Base-by-base conservation (phyloP, 1,284 basidiomycete genomes). In the Trametes sp. region DNA sequence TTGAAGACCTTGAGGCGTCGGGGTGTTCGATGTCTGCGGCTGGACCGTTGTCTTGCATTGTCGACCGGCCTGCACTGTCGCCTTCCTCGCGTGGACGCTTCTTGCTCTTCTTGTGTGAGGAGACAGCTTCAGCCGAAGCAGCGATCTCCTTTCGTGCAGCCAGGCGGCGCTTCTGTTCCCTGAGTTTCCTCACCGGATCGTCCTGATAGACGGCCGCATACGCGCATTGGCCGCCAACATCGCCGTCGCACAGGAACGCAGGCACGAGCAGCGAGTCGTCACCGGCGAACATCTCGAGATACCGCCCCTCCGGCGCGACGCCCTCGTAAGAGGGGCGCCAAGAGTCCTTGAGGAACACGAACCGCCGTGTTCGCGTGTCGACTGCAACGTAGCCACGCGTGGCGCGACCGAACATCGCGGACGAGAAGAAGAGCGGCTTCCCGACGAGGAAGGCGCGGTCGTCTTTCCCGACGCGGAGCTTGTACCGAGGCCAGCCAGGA, bases 261-360 rank as follows among this genome's bases (percentile, higher is more conserved):
- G 42, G 42, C 7, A 50, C 55, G 0, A 38, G 3, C 28, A 33
- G 28, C 3, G 16, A 28, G 4, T 29, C 4, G 26, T 33, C n/a
- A 14, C 9, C 19, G 2, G 8, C 13, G 16, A 54, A 31, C 21
- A 54, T 44, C 23, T 31, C 29, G 14, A 57, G 33, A 14, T 38
- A 45, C 9, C 31, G 26, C 2, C 51, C 56, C 19, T 63, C 61
- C 10, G 29, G 29, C 42, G 38, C 35, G 16, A 61, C 35, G 13
- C 44, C 54, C 6, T 24, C 41, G 26, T 53, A 51, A 42, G 29
- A 41, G 3, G 53, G 56, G 7, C 61, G 53, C 64, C 64, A 66
- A 3, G 48, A 55, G 44, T 66, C 64, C 45, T 66, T 62, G 7
- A 66, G 49, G 46, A 50, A 61, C 5, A 61, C 59, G 41, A 64